These are phyloP conservation scores for Penicillium tannophilum DNA, from an alignment of 495 filamentous ascomycete genomes.

Conservation along the genomic window DNA sequence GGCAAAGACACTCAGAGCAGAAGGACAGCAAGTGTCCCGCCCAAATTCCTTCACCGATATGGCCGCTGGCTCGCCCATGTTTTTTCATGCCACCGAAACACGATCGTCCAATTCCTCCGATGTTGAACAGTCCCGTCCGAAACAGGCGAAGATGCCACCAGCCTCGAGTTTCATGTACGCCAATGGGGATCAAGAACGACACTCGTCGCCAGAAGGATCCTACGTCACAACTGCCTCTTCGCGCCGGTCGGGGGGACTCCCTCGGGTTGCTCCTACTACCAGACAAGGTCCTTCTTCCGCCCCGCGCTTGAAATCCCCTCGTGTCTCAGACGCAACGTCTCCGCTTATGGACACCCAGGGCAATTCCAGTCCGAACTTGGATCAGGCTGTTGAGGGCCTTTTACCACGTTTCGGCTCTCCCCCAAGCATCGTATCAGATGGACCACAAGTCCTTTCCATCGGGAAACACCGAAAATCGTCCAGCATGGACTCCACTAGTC, in stretches of 20 bases:
- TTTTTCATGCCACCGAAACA: conserved; percentile 65
- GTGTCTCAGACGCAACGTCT: conserved; percentile 31
- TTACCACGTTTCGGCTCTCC: conserved; percentile 27
- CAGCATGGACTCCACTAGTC: conserved; percentile 37
- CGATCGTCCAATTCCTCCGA: conserved; percentile 17
- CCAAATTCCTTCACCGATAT: conserved; percentile 38
- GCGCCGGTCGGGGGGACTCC: conserved; percentile 41
- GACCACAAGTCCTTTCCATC: conserved; percentile 18
- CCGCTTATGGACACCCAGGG: conserved; percentile 28
- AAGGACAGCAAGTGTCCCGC: conserved; percentile 31
- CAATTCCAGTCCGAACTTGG: conserved; percentile 8
- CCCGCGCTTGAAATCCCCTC: conserved; percentile 44
- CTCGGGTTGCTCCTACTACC: conserved; percentile 32
- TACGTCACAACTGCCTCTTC: conserved; percentile 20
- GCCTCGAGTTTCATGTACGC: conserved; percentile 61
- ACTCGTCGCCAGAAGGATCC: conserved; percentile 26
- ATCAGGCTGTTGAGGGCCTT: conserved; percentile 17
- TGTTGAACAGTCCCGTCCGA: conserved; percentile 12
- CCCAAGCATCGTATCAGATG: conserved; percentile 22
- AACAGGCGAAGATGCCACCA: conserved; percentile 30
- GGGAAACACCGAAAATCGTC: conserved; percentile 41
- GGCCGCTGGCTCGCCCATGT: conserved; percentile 54
- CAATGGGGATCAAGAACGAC: conserved; percentile 49
- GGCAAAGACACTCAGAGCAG: conserved; percentile 40
- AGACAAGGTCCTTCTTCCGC: conserved; percentile 41